Evolutionary conservation across 1,284 basidiomycete genomes (phyloP), one percentile per base, ranked within the genome.

Genomic region (Leccinum solheimii): DNA sequence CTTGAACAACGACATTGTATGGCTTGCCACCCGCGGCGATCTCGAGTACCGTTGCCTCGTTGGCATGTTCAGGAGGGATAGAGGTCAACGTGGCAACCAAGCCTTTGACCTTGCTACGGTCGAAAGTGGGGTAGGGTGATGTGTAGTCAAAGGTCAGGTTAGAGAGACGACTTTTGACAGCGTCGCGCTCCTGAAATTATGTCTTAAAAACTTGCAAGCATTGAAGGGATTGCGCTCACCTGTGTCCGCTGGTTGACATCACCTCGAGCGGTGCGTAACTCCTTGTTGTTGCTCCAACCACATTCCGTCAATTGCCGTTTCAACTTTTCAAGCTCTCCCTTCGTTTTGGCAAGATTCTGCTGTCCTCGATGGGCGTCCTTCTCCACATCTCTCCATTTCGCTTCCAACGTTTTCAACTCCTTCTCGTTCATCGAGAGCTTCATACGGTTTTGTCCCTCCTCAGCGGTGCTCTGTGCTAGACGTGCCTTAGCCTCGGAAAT

Each of bases 1-100:
- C 90, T 68, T 97, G 88, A 21, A 98, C 94, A 21, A 98, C 92
- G 43, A 97, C 91, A 65, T 98, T 96, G 79, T 94, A 98, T n/a
- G 99, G 81, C 65, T 91, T 90, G 1, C 86, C 90, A 2, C 96
- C 95, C 0, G 96, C 96, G 32, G 93, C 90, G 64, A 98, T 91
- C 76, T 99, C 97, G 26, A 99, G 84, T 1, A 96, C 97, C 0
- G 93, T 95, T 2, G 94, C 87, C 64, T 91, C 92, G 68, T 88
- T 80, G 70, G 87, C 88, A 72, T 95, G 86, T 56, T 83, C 78
- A 27, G 85, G 77, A 38, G 88, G 83, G 1, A 99, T 85, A 0
- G 85, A 81, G 66, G 98, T 86, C 21, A 98, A 84, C 21, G 87
- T 88, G 0, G 91, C 95, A n/a, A 96, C 90, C n/a, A 93, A 83